Evolutionary conservation across 2,329 filamentous ascomycete species (phyloP).

Genomic region (Fusarium poae): DNA sequence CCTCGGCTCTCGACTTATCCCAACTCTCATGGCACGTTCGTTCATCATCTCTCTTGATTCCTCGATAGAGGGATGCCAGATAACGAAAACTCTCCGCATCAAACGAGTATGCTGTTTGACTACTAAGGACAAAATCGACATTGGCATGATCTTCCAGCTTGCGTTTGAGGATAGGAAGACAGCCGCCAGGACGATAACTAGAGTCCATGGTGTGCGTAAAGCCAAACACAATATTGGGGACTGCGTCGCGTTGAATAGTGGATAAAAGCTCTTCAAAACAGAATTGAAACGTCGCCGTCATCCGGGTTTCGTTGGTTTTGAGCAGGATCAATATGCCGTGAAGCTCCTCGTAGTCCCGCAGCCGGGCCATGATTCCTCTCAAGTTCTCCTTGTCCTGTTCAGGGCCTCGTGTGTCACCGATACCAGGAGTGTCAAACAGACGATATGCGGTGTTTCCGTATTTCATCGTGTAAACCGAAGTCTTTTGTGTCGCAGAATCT

Average conservation of each 20-base stretch:
- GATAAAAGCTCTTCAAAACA: constrained; percentile 30
- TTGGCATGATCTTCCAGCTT: constrained; percentile 5
- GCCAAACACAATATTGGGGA: constrained; percentile 32
- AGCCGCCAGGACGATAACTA: constrained; percentile 17
- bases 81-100: constrained; percentile 39
- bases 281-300: constrained; percentile 20
- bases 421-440: constrained; percentile 31
- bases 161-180: constrained; percentile 3
- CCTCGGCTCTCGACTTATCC: constrained; percentile 33
- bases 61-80: constrained; percentile 13
- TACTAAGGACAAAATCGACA: not conserved
- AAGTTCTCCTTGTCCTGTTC: constrained; percentile 31
- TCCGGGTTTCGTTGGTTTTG: constrained; percentile 21
- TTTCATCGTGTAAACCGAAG: constrained; percentile 6
- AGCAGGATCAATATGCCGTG: constrained; percentile 36
- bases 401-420: constrained; percentile 33
- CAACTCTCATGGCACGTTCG: constrained; percentile 34
- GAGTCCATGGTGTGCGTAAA: constrained; percentile 34
- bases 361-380: constrained; percentile 7
- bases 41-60: not conserved
- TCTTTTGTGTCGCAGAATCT: constrained; percentile 26
- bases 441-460: constrained; percentile 3
- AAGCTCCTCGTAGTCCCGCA: constrained; percentile 28
- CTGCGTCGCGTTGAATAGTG: constrained; percentile 27
- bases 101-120: constrained; percentile 27